Evolutionary conservation across 768 basidiomycete genomes (phyloP).

Genomic region (Porphyrellus cyaneotinctus): DNA sequence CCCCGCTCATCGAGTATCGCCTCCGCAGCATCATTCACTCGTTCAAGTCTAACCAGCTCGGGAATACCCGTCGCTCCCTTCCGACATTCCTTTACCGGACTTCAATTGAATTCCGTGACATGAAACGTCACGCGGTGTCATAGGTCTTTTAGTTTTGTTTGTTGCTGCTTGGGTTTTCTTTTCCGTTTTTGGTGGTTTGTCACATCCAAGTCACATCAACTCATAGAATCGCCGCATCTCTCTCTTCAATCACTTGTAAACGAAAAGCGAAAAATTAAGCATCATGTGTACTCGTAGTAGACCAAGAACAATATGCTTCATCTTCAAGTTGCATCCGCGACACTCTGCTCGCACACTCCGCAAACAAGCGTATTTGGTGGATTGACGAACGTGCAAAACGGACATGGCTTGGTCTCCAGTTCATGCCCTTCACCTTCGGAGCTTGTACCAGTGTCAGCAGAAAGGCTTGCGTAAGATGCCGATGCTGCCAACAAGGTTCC

Average conservation of each 20-base stretch:
- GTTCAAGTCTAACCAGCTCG: conserved; percentile 19
- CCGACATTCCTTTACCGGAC: conserved; percentile 26
- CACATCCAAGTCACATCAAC: conserved; percentile 15
- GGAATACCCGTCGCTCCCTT: conserved; percentile 19
- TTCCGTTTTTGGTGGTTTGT: conserved; percentile 22
- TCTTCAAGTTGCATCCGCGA: conserved; percentile 30
- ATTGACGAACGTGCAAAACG: conserved; percentile 59
- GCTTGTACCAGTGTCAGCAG: conserved; percentile 31
- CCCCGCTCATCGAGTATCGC: conserved; percentile 35
- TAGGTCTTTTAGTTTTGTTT: conserved; percentile 24
- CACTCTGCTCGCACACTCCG: conserved; percentile 40
- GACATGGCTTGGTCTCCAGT: conserved; percentile 42
- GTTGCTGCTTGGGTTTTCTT: conserved; percentile 20
- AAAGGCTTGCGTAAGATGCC: conserved; percentile 26
- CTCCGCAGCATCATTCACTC: conserved; percentile 22
- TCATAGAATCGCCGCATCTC: conserved; percentile 28
- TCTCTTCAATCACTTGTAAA: conserved; percentile 19
- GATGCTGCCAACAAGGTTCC: conserved; percentile 64
- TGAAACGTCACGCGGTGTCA: conserved; percentile 18
- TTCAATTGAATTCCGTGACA: conserved; percentile 24
- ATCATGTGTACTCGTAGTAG: conserved; percentile 34
- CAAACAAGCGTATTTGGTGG: conserved; percentile 39
- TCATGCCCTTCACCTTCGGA: conserved; percentile 32
- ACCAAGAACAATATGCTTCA: conserved; percentile 18
- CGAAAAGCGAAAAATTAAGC: conserved; percentile 29